phyloP scores from a whole-genome alignment of 2,329 filamentous ascomycete species.

The Hypomyces rosellus region DNA sequence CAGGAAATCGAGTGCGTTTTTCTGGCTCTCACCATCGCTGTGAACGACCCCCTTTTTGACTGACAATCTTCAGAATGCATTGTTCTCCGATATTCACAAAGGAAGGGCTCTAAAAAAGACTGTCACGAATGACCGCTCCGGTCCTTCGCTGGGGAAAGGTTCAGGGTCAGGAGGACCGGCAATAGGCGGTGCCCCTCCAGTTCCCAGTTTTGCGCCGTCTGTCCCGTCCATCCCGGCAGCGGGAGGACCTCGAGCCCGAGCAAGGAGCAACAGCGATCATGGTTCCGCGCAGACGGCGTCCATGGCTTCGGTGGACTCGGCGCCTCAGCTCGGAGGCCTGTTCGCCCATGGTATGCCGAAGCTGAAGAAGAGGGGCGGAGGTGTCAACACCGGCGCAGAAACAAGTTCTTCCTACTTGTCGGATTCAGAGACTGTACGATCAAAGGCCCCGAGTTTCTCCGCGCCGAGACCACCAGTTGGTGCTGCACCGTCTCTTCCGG shows the following conservation, averaged over 20 bases:
- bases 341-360: constrained; percentile 96
- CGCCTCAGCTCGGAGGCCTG: constrained; percentile 78
- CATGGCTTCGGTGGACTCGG: constrained; percentile 43
- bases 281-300: constrained; percentile 40
- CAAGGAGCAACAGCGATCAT: constrained; percentile 79
- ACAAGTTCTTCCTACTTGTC: constrained; percentile 67
- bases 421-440: constrained; percentile 53
- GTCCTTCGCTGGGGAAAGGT: constrained; percentile 52
- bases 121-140: constrained; percentile 87
- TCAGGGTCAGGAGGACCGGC: constrained; percentile 46
- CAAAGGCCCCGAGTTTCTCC: constrained; percentile 43
- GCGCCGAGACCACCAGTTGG: constrained; percentile 55
- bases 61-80: constrained; percentile 58
- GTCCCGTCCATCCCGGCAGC: constrained; percentile 30
- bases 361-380: constrained; percentile 77
- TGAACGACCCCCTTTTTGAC: neutral
- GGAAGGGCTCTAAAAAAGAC: constrained; percentile 76
- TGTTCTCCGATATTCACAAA: constrained; percentile 83
- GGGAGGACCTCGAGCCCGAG: constrained; percentile 52
- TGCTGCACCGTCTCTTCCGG: constrained; percentile 54
- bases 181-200: constrained; percentile 70
- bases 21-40: neutral
- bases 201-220: constrained; percentile 62
- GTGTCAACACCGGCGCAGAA: constrained; percentile 60
- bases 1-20: constrained; percentile 57